phyloP scores from a whole-genome alignment of 2,329 filamentous ascomycete species.

The Cercospora zeae-maydis region DNA sequence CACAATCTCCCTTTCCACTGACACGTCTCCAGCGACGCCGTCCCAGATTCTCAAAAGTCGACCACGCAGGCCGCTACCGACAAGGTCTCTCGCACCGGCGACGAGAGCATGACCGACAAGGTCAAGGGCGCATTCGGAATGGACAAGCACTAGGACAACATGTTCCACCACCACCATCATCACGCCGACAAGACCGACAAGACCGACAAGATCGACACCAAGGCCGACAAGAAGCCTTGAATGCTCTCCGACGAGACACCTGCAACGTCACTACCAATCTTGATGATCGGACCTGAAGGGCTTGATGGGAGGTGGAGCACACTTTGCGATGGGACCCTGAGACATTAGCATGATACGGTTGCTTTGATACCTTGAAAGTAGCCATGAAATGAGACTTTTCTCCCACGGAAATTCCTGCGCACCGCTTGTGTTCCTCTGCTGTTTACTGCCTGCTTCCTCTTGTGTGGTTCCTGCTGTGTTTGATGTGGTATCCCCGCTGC shows the following conservation, averaged over 20 bases:
- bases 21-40: slow-evolving; percentile 39
- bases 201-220: neutral
- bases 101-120: slow-evolving; percentile 33
- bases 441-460: neutral
- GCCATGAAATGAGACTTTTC: neutral
- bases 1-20: slow-evolving; percentile 15
- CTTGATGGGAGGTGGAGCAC: slow-evolving; percentile 1
- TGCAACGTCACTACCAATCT: neutral
- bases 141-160: slow-evolving; percentile 30
- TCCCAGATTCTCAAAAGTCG: slow-evolving; percentile 56
- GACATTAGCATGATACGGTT: neutral
- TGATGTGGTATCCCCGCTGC: neutral
- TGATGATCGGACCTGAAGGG: neutral
- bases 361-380: neutral
- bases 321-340: neutral
- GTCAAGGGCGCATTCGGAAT: slow-evolving; percentile 48
- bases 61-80: slow-evolving; percentile 51
- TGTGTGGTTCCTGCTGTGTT: neutral
- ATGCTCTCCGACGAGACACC: neutral
- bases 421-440: neutral
- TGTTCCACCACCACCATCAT: neutral
- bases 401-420: neutral
- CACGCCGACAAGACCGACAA: neutral
- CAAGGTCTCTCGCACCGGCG: slow-evolving; percentile 44
- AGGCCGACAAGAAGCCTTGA: slow-evolving; percentile 1